Evolutionary conservation across 306 rosid species (phyloP), one percentile per base, ranked within the genome.

Genomic region (Cyamopsis tetragonoloba): DNA sequence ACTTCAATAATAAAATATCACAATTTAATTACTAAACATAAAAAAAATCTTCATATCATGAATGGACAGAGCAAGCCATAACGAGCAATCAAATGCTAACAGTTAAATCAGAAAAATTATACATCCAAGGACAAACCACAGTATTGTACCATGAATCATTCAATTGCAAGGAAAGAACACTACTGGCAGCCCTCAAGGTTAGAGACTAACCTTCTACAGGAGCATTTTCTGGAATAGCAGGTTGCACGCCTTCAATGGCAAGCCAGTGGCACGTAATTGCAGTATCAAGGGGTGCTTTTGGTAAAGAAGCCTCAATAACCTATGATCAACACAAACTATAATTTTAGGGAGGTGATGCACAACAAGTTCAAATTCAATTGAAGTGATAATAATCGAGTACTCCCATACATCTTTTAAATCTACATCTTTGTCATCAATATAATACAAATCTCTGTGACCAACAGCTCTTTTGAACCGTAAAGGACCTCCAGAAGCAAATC

Each of bases 211-310:
- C 96, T 79, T 87, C 91, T 39, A 78, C 55, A 10, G 78, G 79
- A 72, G 92, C 84, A 80, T 89, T 89, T 84, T 92, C 96, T 2
- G 91, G 86, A 68, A 92, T 81, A 59, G 92, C 89, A 72, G 96
- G 96, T 68, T 83, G 96, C 83, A 89, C 88, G 11, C 98, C 98
- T 86, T 89, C 98, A 62, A 92, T 87, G 67, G 96, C 96, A 69
- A 92, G 87, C 98, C 96, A 89, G 68, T 88, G 96, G 79, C 86
- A 48, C 19, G 69, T 60, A 63, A 92, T 38, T 65, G 93, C 83
- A 9, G 88, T 83, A 75, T 84, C 96, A 72, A 84, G 85, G 23
- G 87, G 87, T 67, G 96, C 85, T 73, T 86, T 87, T 50, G 96
- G 88, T 49, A 89, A 72, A 66, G 96, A 83, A 62, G 96, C 84